Evolutionary conservation across 768 basidiomycete genomes (phyloP).

Genomic region (Tylopilus plumbeoviolaceoides): DNA sequence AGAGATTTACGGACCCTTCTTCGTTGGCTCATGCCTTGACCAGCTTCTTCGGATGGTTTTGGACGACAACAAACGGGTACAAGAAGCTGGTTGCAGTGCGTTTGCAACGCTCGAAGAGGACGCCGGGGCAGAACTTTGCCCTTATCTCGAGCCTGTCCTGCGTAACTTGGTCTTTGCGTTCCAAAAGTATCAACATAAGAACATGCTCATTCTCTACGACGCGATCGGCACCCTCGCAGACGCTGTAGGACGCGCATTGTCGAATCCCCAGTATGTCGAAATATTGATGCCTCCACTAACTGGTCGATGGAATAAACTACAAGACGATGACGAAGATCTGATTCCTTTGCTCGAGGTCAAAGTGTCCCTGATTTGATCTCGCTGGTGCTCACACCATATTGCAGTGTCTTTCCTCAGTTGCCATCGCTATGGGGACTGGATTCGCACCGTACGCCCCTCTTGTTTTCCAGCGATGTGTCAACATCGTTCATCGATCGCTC

Average conservation of each 20-base stretch:
- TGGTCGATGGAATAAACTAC: slow-evolving; percentile 82
- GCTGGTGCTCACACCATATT: neutral
- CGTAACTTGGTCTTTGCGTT: slow-evolving; percentile 95
- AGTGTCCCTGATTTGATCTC: slow-evolving; percentile 2
- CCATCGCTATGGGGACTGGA: slow-evolving; percentile 88
- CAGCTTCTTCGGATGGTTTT: slow-evolving; percentile 96
- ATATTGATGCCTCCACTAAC: slow-evolving; percentile 96
- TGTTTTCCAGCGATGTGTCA: slow-evolving; percentile 88
- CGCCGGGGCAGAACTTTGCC: slow-evolving; percentile 83
- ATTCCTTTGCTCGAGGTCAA: slow-evolving; percentile 93
- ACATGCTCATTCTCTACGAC: slow-evolving; percentile 96
- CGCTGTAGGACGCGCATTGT: slow-evolving; percentile 85
- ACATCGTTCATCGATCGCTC: slow-evolving; percentile 78
- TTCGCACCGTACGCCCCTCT: slow-evolving; percentile 88
- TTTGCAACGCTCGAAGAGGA: slow-evolving; percentile 99
- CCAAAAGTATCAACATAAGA: slow-evolving; percentile 98
- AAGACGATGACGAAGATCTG: slow-evolving; percentile 88
- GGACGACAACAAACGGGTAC: slow-evolving; percentile 97
- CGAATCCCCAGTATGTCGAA: slow-evolving; percentile 83
- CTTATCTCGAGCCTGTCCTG: slow-evolving; percentile 92
- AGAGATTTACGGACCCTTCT: slow-evolving; percentile 14
- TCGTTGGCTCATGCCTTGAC: neutral
- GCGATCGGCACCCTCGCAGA: slow-evolving; percentile 99
- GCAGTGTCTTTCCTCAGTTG: slow-evolving; percentile 95
- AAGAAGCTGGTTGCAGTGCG: slow-evolving; percentile 98